Evolutionary conservation across 352 stramenopile species (phyloP).

Genomic region (Lagenidium sp.): DNA sequence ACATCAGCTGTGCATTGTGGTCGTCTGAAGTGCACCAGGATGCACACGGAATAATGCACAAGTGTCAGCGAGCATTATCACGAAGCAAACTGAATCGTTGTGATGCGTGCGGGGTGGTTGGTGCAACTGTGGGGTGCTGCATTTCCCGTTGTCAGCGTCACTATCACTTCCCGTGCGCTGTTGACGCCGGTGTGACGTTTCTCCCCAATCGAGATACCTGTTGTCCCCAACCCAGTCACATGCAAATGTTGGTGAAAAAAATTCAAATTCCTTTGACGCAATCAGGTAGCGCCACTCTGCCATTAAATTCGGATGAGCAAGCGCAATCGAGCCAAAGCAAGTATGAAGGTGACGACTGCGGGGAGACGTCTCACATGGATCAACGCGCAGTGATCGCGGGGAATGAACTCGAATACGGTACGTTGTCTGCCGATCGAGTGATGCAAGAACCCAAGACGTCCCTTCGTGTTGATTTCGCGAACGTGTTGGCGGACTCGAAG

Average conservation of each 20-base stretch:
- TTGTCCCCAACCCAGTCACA: conserved; percentile 39
- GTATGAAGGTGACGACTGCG: no score
- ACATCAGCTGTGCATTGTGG: conserved; percentile 91
- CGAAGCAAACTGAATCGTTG: conserved; percentile 87
- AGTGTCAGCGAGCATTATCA: conserved; percentile 84
- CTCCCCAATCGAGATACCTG: conserved; percentile 61
- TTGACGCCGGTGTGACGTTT: conserved; percentile 65
- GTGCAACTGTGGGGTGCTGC: conserved; percentile 89
- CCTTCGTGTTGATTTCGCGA: conserved; percentile 14
- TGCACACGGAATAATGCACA: conserved; percentile 52
- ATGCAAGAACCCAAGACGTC: neutral
- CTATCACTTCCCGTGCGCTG: conserved; percentile 92
- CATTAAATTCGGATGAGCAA: no score
- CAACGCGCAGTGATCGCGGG: no score
- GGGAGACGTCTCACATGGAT: no score
- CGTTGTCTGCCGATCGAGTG: no score
- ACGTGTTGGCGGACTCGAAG: conserved; percentile 31
- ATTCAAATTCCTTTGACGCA: no score
- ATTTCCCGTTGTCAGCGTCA: conserved; percentile 82
- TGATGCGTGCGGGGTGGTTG: conserved; percentile 82
- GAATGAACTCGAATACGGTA: no score
- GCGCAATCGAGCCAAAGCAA: no score
- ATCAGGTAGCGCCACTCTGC: no score
- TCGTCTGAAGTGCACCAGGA: conserved; percentile 90
- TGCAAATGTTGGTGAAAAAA: conserved; percentile 38